Evolutionary conservation across 1,284 basidiomycete genomes (phyloP).

Genomic region (Apiotrichum laibachii): DNA sequence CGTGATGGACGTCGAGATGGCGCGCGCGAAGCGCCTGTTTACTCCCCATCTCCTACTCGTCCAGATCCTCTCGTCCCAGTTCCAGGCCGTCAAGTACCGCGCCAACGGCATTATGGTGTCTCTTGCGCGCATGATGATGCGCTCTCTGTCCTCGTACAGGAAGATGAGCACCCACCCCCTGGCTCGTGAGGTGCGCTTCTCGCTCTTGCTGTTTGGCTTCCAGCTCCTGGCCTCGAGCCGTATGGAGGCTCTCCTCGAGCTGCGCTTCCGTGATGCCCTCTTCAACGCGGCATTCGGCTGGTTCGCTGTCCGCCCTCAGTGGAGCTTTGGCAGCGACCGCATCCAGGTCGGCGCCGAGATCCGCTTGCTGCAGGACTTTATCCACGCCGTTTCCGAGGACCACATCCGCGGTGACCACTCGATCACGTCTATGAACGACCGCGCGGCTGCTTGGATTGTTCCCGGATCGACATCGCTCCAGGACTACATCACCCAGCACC

Average conservation of each 20-base stretch:
- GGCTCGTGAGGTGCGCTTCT: conserved; percentile 83
- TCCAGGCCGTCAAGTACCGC: conserved; percentile 89
- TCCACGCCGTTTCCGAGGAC: conserved; percentile 72
- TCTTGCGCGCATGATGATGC: conserved; percentile 77
- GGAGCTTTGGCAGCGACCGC: conserved; percentile 90
- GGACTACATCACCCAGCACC: conserved; percentile 63
- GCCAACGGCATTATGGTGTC: conserved; percentile 80
- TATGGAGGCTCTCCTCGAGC: conserved; percentile 80
- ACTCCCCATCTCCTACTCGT: conserved; percentile 80
- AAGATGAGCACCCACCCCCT: conserved; percentile 85
- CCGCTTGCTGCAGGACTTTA: conserved; percentile 78
- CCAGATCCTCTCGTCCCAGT: conserved; percentile 85
- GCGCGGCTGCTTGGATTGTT: conserved; percentile 52
- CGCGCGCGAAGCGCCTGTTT: conserved; percentile 70
- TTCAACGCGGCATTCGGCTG: conserved; percentile 82
- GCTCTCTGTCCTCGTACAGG: conserved; percentile 66
- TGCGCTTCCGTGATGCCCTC: conserved; percentile 69
- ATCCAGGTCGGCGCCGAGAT: conserved; percentile 86
- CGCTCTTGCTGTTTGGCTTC: conserved; percentile 87
- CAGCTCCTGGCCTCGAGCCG: conserved; percentile 84
- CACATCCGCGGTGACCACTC: conserved; percentile 62
- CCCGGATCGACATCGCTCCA: conserved; percentile 39
- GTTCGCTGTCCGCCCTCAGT: conserved; percentile 91
- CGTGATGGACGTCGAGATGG: conserved; percentile 69
- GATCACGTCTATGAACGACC: conserved; percentile 67